Percentiles rank a stretch among this genome's conserved stretches.
Evolutionary conservation across 768 basidiomycete genomes (phyloP).

Genomic region (Scleroderma citrinum): DNA sequence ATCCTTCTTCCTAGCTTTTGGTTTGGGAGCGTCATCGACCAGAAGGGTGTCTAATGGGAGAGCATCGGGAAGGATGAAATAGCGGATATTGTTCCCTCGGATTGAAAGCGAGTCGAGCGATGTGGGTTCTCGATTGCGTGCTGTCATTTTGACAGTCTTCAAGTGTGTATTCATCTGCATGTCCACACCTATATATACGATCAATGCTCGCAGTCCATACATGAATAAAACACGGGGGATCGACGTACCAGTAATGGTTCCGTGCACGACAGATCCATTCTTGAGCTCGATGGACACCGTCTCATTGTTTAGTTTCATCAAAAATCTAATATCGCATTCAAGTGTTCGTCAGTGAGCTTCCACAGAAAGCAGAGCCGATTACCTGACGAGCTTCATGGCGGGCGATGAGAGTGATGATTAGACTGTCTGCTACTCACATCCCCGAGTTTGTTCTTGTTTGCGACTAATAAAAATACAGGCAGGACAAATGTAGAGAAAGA

Average conservation of each 20-base stretch:
- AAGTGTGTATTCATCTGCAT: slow-evolving; percentile 99
- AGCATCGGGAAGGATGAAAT: slow-evolving; percentile 96
- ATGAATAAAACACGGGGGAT: neutral
- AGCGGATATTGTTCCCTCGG: slow-evolving; percentile 94
- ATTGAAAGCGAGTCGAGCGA: slow-evolving; percentile 89
- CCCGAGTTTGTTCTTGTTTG: neutral
- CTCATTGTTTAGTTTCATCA: slow-evolving; percentile 99
- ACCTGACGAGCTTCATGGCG: slow-evolving; percentile 85
- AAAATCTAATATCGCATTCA: slow-evolving; percentile 53
- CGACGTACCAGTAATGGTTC: slow-evolving; percentile 88
- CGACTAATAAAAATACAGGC: too few species aligned
- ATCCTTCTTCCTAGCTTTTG: slow-evolving; percentile 89
- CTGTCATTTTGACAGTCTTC: slow-evolving; percentile 97
- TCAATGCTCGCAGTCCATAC: slow-evolving; percentile 3
- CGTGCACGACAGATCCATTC: slow-evolving; percentile 92
- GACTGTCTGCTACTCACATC: neutral
- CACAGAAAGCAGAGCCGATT: slow-evolving; percentile 10
- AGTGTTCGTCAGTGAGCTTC: slow-evolving; percentile 12
- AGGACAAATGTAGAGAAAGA: too few species aligned
- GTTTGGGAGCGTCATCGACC: slow-evolving; percentile 96
- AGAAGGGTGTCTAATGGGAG: slow-evolving; percentile 93
- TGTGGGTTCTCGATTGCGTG: slow-evolving; percentile 81
- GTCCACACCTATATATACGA: slow-evolving; percentile 70
- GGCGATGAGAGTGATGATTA: slow-evolving; percentile 14
- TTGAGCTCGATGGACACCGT: slow-evolving; percentile 98